These are phyloP conservation scores for Starmerella scarabaei DNA, from an alignment of 805 yeast species.

Conservation along the genomic window DNA sequence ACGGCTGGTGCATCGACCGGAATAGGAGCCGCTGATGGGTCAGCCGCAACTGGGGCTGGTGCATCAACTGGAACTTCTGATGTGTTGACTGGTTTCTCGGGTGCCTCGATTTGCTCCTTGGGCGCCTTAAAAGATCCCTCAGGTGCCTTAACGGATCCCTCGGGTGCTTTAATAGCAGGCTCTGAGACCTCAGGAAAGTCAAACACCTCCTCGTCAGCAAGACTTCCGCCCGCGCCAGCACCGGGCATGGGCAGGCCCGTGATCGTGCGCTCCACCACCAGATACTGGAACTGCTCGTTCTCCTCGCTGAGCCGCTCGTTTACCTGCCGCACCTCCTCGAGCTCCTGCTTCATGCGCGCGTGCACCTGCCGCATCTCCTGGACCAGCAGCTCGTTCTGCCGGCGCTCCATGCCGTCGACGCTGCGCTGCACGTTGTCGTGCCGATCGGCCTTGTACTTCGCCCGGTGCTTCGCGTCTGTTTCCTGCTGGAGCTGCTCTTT, in stretches of 20 bases:
- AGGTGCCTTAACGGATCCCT: background rate
- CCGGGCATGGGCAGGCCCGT: constrained; percentile 11
- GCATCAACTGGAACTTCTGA: no score
- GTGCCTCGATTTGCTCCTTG: background rate
- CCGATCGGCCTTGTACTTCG: background rate
- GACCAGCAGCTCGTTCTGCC: constrained; percentile 23
- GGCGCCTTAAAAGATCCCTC: background rate
- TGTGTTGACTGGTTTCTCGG: no score
- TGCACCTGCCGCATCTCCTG: constrained; percentile 24
- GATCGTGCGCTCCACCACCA: constrained; percentile 27
- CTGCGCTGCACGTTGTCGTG: constrained; percentile 9
- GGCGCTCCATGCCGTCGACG: constrained; percentile 21
- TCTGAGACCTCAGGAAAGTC: background rate
- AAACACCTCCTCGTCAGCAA: constrained; percentile 12
- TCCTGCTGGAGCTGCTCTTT: constrained; percentile 3
- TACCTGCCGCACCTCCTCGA: constrained; percentile 49
- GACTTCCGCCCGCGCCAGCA: constrained; percentile 2
- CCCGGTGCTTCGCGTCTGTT: background rate
- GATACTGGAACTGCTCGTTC: constrained; percentile 26
- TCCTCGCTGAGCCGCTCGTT: constrained; percentile 33
- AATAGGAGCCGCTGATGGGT: no score
- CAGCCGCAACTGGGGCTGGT: no score
- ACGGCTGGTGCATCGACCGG: no score
- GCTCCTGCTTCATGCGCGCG: constrained; percentile 22
- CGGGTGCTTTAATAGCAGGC: background rate